These are phyloP conservation scores for Fraxinus quadrangulata DNA, from an alignment of 257 asterid genomes.

Conservation along the genomic window DNA sequence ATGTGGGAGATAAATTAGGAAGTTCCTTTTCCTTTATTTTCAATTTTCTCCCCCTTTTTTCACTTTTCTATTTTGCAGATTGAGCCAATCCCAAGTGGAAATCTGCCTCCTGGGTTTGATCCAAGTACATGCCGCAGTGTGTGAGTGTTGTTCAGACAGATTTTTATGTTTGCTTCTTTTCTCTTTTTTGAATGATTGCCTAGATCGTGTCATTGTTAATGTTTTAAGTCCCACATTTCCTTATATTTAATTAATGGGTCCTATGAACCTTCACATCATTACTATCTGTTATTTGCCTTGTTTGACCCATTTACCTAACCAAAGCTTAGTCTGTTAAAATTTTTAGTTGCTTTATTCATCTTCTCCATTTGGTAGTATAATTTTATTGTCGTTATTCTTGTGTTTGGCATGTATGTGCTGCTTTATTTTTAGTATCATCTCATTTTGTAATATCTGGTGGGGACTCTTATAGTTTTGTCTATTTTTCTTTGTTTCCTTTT, in stretches of 20 bases:
- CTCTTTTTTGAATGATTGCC: slow-evolving; percentile 22
- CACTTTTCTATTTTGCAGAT: slow-evolving; percentile 62
- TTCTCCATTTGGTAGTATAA: slow-evolving; percentile 13
- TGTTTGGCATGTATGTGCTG: slow-evolving; percentile 8
- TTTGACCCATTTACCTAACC: slow-evolving; percentile 5
- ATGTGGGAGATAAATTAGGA: slow-evolving; percentile 26
- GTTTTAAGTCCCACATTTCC: background rate
- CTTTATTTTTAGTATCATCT: slow-evolving; percentile 20
- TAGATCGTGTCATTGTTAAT: slow-evolving; percentile 12
- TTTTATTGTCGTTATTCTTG: background rate
- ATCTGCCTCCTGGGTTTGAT: slow-evolving; percentile 98
- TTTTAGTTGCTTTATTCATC: slow-evolving; percentile 10
- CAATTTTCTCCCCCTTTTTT: slow-evolving; percentile 17
- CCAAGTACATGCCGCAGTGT: slow-evolving; percentile 98
- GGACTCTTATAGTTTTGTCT: slow-evolving; percentile 29
- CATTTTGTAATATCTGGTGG: slow-evolving; percentile 26
- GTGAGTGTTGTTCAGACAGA: slow-evolving; percentile 64
- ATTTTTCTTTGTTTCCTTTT: slow-evolving; percentile 28
- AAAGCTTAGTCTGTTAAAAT: background rate
- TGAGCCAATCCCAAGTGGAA: slow-evolving; percentile 98
- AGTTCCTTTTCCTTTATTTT: slow-evolving; percentile 32
- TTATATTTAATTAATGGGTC: slow-evolving; percentile 1
- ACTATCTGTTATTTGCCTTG: slow-evolving; percentile 8
- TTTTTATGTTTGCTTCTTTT: slow-evolving; percentile 1
- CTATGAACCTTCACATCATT: background rate